Evolutionary conservation across 495 filamentous ascomycete genomes (phyloP).

Genomic region (Penicillium arizonense): DNA sequence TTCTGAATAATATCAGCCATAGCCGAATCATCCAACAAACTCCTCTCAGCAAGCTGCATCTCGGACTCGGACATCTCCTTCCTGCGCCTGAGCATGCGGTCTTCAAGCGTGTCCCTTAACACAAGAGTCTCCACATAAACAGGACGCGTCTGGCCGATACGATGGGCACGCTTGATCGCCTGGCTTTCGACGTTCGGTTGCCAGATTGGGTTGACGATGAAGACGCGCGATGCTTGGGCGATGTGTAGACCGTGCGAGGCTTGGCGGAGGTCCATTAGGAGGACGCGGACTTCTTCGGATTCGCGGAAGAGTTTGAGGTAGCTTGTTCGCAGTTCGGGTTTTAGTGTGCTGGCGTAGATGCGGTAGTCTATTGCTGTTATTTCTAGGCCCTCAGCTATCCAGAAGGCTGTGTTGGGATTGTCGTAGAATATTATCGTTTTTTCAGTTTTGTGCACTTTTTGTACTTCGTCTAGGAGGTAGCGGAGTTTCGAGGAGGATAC

Average conservation of each 20-base stretch:
- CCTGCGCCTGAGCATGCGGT: constrained; percentile 72
- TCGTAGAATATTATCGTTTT: constrained; percentile 96
- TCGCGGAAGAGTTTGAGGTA: constrained; percentile 79
- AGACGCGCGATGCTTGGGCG: constrained; percentile 77
- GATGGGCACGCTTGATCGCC: constrained; percentile 85
- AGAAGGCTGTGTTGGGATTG: constrained; percentile 76
- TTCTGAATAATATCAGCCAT: constrained; percentile 81
- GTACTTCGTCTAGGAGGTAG: constrained; percentile 74
- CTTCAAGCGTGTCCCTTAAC: constrained; percentile 77
- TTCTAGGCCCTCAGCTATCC: constrained; percentile 80
- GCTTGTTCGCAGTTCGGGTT: constrained; percentile 55
- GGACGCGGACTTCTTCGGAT: constrained; percentile 59
- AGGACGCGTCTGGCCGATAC: constrained; percentile 78
- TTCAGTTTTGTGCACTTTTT: constrained; percentile 62
- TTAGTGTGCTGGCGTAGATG: constrained; percentile 78
- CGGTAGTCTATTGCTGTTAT: constrained; percentile 70
- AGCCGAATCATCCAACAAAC: constrained; percentile 69
- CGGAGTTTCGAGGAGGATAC: constrained; percentile 86
- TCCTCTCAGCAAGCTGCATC: constrained; percentile 61
- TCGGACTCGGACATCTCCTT: constrained; percentile 78
- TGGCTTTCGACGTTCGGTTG: constrained; percentile 85
- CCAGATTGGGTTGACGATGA: constrained; percentile 87
- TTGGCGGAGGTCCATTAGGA: constrained; percentile 87
- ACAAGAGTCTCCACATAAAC: constrained; percentile 89
- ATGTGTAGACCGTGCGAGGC: constrained; percentile 88